Base-by-base conservation (phyloP, 2,329 filamentous ascomycete species). In the Cladobotryum mycophilum region DNA sequence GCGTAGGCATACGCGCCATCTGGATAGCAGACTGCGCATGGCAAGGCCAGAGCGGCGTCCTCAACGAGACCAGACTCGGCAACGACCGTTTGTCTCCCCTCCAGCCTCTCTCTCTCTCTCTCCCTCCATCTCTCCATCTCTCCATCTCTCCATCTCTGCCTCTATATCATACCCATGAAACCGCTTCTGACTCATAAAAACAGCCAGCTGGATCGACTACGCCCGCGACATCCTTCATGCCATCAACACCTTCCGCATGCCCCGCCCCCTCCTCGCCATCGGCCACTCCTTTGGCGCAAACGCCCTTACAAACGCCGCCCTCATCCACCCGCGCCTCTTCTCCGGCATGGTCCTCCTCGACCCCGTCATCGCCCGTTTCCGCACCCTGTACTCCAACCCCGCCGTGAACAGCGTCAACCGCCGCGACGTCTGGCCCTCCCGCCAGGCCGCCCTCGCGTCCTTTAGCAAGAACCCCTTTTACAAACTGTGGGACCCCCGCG, bases 21-120 rank as follows among this genome's bases (percentile, higher is more conserved):
- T 96, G 88, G 87, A 93, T 96, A 60, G 84, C 89, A 55, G 92
- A 97, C 70, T 81, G 87, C n/a, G 84, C 88, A 30, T 85, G 89
- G 64, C 88, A 96, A 71, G 91, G 91, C 35, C 75, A 81, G 60
- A 95, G 88, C 64, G 82, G 86, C 37, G 72, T 88, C 11, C 64
- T 95, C 40, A 97, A 96, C 65, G 86, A 91, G 67, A 65, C 76
- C 38, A 74, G 77, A 11, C 71, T 95, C 1, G 92, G 91, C 50
- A 88, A 96, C 66, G 91, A 97, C 66, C 89, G 87, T 89, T 73
- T 57, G 84, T 46, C 18, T 37, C 30, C 22, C 22, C 35, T 37
- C 40, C 18, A 20, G 17, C 69, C 13, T 41, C 17, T 40, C 17
- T 51, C 12, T 41, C 12, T 41, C 22, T 4, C 11, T 13, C 20